A percentile compares a stretch with the other conserved stretches of the same genome.
phyloP scores from a whole-genome alignment of 345 rosid species.

The Erucastrum elatum region DNA sequence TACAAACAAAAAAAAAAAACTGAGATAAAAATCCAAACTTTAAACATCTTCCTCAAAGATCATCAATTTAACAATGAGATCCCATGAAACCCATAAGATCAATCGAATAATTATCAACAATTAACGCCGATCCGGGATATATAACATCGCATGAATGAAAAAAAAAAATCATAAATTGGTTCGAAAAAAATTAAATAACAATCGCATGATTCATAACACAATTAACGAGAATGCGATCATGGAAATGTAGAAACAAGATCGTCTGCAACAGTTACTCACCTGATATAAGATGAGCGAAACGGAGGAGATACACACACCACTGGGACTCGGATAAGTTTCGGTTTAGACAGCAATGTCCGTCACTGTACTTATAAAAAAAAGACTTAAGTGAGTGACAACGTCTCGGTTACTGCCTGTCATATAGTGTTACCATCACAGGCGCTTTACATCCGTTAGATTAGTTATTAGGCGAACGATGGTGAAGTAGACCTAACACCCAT shows the following conservation, averaged over 20 bases:
- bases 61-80: too few relatives aligned
- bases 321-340: neutral
- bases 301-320: neutral
- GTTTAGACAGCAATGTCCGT: neutral
- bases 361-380: neutral
- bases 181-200: too few relatives aligned
- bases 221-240: neutral
- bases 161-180: too few relatives aligned
- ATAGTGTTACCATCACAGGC: constrained; percentile 12
- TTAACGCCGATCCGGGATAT: too few relatives aligned
- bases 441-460: constrained; percentile 4
- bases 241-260: neutral
- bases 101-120: neutral
- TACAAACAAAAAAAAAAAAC: too few relatives aligned
- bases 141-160: too few relatives aligned
- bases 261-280: neutral
- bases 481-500: neutral
- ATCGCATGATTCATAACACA: too few relatives aligned
- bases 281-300: neutral
- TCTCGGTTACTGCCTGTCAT: constrained; percentile 29
- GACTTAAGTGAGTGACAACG: neutral
- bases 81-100: neutral
- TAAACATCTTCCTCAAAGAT: too few relatives aligned
- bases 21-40: too few relatives aligned
- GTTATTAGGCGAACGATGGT: neutral